Base-by-base conservation (phyloP, 2,329 filamentous ascomycete genomes). In the Alternaria rosae region DNA sequence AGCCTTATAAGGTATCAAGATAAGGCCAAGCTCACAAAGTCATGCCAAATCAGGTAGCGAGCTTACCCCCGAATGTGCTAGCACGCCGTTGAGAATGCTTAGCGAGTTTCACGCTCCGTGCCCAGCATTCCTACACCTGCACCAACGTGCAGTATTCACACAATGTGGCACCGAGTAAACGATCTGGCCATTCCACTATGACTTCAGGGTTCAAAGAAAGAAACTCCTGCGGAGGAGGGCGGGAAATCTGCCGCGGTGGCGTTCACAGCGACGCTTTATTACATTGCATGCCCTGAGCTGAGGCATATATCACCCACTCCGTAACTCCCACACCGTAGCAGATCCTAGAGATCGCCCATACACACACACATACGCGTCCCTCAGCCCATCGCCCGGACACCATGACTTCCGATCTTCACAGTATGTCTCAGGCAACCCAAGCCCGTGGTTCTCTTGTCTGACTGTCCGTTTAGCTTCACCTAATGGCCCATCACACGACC, bases 371-470 rank as follows among this genome's bases (percentile, higher is more conserved):
- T 44, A 47, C 64, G 51, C 59, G 53, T 51, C 57, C 11, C 47
- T 55, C 64, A 70, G 50, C 52, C 60, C 50, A 64, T 57, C 54
- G 59, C 15, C 20, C 71, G 69, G 74, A 67, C 62, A 68, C 48
- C 50, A 79, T 78, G 76, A 61, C 71, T 70, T 70, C 75, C 74
- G 73, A 68, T 45, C 56, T 69, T 67, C 72, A 68, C 59, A 60
- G 76, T 78, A 57, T 68, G 76, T 74, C 48, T 73, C 67, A 70
- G 41, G 51, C 44, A 54, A 35, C 58, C 64, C 64, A 64, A 57
- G 30, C 28, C 43, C 47, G 51, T 59, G 63, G 55, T 61, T 32
- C 54, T 60, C 59, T 50, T 56, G 59, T 67, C 72, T 77, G 71
- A 78, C 67, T 59, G 47, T 23, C 38, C 59, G 28, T 60, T 59